A percentile compares a stretch with the other conserved stretches of the same genome.
phyloP scores from a whole-genome alignment of 2,329 filamentous ascomycete genomes.

The Hypoxylon sp. region DNA sequence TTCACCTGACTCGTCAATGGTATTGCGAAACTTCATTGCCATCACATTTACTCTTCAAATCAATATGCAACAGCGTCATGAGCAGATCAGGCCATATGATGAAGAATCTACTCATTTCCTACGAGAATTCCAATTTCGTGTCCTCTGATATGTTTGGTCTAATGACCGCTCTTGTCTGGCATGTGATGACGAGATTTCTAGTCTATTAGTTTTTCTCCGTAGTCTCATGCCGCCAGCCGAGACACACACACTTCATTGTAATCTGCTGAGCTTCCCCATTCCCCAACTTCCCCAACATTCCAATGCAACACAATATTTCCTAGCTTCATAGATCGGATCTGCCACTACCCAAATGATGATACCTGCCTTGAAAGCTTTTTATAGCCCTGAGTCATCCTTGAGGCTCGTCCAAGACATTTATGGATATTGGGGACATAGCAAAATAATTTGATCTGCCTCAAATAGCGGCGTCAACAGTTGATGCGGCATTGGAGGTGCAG shows the following conservation, averaged over 20 bases:
- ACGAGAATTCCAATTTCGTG: neutral
- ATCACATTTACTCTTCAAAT: neutral
- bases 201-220: slow-evolving; percentile 55
- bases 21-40: neutral
- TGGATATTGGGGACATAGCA: neutral
- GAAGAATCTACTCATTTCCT: neutral
- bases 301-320: neutral
- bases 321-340: neutral
- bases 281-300: slow-evolving; percentile 48
- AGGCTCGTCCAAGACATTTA: neutral
- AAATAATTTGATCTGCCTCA: neutral
- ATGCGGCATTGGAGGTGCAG: neutral
- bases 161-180: slow-evolving; percentile 1
- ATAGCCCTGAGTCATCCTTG: neutral
- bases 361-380: neutral
- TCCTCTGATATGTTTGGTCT: slow-evolving; percentile 8
- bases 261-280: slow-evolving; percentile 47
- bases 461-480: neutral
- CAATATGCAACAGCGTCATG: neutral
- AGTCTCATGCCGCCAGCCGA: slow-evolving; percentile 22
- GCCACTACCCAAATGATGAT: neutral
- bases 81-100: neutral
- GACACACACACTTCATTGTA: slow-evolving; percentile 28
- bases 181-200: neutral
- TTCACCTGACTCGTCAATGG: neutral